These are phyloP conservation scores for Mercurialis annua DNA, from an alignment of 345 rosid species.

Conservation along the genomic window DNA sequence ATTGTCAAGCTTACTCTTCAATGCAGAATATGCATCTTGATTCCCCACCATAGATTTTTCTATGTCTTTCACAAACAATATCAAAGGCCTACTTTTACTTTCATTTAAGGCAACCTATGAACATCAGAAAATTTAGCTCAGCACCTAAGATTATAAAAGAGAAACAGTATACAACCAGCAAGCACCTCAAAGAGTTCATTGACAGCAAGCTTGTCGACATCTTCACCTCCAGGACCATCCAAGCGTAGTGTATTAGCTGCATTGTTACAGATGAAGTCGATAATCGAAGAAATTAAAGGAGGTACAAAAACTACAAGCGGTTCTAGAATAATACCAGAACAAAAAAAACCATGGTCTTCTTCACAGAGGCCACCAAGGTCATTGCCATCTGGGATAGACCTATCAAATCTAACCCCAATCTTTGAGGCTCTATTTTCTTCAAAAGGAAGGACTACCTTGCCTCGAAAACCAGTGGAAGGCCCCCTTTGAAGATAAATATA, in stretches of 20 bases:
- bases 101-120: slow-evolving; percentile 65
- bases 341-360: slow-evolving; percentile 85
- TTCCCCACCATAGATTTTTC: slow-evolving; percentile 80
- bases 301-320: background rate
- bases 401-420: slow-evolving; percentile 94
- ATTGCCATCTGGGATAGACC: slow-evolving; percentile 75
- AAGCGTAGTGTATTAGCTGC: slow-evolving; percentile 79
- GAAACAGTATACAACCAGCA: slow-evolving; percentile 7
- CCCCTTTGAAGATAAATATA: slow-evolving; percentile 48
- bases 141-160: background rate
- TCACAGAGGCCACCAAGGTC: slow-evolving; percentile 95
- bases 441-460: slow-evolving; percentile 87
- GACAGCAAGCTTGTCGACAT: slow-evolving; percentile 71
- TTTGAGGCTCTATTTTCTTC: slow-evolving; percentile 87
- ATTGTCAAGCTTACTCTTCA: slow-evolving; percentile 75
- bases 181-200: slow-evolving; percentile 86
- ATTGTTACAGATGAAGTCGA: slow-evolving; percentile 11
- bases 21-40: slow-evolving; percentile 57
- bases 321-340: slow-evolving; percentile 55
- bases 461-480: slow-evolving; percentile 70
- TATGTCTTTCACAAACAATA: slow-evolving; percentile 83
- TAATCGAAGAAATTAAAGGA: background rate
- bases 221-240: slow-evolving; percentile 78
- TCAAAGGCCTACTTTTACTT: slow-evolving; percentile 66
- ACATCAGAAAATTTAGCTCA: slow-evolving; percentile 21